Evolutionary conservation across 1,139 yeast genomes (phyloP), one percentile per base, ranked within the genome.

Genomic region (Geotrichum carabidarum): DNA sequence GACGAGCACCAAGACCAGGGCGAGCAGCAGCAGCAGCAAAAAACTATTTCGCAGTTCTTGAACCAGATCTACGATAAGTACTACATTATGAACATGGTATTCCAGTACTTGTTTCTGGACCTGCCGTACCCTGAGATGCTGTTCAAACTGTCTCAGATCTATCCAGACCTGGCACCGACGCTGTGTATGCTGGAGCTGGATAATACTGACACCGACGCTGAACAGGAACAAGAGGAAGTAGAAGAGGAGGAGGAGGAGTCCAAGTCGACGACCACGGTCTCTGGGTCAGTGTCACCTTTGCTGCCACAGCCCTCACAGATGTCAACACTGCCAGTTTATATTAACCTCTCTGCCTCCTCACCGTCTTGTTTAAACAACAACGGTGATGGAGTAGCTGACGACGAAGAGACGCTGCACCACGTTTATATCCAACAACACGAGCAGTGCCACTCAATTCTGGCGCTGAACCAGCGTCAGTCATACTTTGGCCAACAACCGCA

Each of bases 31-130:
- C n/a, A 14, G 14, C 32, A 27, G 17, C 50, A 50, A 1, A 51
- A 46, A 22, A 51, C 46, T 9, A 18, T 51, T 11, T 36, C 54
- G 7, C 50, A 46, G 34, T 51, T 51, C 35, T 17, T 51, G 31
- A 51, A 41, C 32, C 54, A 51, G 27, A 41, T 51, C 9, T 51
- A 51, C 36, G 50, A 46, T 35, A 51, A 51, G 27, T 51, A 51
- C 18, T 51, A 15, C 30, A 22, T 51, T 34, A 40, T 42, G 32
- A 51, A 51, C 15, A 38, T 41, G 14, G 35, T 51, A 6, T 27
- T 15, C 32, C 45, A 51, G 22, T 42, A 30, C 36, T 34, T 45
- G 12, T 35, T 14, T 15, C 12, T 18, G 7, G 18, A 18, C 15
- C 7, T 45, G 4, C 12, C 36, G 2, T 45, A 35, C 34, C 5